Evolutionary conservation across 441 rosid species (phyloP).

Genomic region (Gossypium armourianum): DNA sequence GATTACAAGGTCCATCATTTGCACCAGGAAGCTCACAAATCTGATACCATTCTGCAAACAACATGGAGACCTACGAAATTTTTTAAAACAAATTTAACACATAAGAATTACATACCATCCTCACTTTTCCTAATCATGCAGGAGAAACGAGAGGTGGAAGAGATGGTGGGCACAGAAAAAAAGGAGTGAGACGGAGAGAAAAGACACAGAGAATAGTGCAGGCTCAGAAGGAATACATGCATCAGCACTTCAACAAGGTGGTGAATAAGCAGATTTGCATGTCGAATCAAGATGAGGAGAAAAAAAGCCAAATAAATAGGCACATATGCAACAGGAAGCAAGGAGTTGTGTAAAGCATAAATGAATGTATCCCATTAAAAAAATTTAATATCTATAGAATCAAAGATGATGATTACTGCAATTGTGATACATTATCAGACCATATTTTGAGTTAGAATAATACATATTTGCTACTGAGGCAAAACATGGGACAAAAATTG

Average conservation of each 20-base stretch:
- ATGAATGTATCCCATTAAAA: not conserved
- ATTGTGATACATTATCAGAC: not conserved
- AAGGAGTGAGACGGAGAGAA: not conserved
- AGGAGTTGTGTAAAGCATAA: not conserved
- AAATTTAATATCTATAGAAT: not conserved
- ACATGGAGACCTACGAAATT: conserved; percentile 48
- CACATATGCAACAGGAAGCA: not conserved
- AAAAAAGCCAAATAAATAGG: not conserved
- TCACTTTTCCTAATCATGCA: not conserved
- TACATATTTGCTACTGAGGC: not conserved
- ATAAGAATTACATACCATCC: not conserved
- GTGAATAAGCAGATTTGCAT: not conserved
- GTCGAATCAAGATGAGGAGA: not conserved
- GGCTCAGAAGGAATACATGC: not conserved
- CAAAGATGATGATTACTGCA: not conserved
- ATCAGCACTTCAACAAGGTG: not conserved
- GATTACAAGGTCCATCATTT: conserved; percentile 55
- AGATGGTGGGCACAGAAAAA: not conserved
- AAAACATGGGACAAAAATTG: not conserved
- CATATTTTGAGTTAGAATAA: not conserved
- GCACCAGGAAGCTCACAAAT: conserved; percentile 72
- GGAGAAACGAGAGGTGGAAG: not conserved
- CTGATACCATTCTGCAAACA: conserved; percentile 75
- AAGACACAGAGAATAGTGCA: not conserved
- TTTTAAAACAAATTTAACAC: conserved; percentile 3